These are phyloP conservation scores for Sicyos baderoa DNA, from an alignment of 306 rosid genomes.

Conservation along the genomic window DNA sequence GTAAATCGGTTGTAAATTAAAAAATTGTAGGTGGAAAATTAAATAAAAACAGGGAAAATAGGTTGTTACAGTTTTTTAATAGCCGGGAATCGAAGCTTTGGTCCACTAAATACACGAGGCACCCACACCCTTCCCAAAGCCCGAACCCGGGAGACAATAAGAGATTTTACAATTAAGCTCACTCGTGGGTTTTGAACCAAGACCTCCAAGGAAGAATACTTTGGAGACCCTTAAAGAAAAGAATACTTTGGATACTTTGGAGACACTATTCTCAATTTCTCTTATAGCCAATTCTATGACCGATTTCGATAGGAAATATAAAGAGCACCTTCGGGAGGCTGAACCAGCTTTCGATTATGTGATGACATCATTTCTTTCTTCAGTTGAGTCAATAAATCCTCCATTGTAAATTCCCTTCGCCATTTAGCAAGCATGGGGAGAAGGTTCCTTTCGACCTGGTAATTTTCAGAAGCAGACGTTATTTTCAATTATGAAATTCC, in stretches of 20 bases:
- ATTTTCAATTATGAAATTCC: neutral
- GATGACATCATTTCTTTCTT: constrained; percentile 93
- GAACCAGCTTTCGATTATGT: constrained; percentile 84
- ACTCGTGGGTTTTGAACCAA: too few species aligned
- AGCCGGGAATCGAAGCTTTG: too few species aligned
- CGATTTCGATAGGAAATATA: neutral
- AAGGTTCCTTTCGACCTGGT: constrained; percentile 80
- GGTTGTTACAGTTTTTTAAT: neutral
- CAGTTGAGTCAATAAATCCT: constrained; percentile 73
- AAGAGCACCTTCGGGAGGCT: constrained; percentile 77
- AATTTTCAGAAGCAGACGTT: constrained; percentile 24
- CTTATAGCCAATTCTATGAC: neutral
- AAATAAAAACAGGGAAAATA: neutral
- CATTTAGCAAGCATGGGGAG: constrained; percentile 92
- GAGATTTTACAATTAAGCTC: too few species aligned
- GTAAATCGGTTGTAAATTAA: neutral
- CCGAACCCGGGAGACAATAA: too few species aligned
- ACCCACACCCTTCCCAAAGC: too few species aligned
- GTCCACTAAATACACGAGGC: too few species aligned
- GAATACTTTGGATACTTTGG: too few species aligned
- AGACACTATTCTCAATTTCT: neutral
- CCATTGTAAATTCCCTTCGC: constrained; percentile 86
- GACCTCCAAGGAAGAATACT: too few species aligned
- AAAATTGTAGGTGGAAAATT: neutral
- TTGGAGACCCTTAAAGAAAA: too few species aligned